A percentile compares a stretch with the other conserved stretches of the same genome.
Conservation (phyloP, 805 yeast genomes). For the Blastobotrys chiropterorum region DNA sequence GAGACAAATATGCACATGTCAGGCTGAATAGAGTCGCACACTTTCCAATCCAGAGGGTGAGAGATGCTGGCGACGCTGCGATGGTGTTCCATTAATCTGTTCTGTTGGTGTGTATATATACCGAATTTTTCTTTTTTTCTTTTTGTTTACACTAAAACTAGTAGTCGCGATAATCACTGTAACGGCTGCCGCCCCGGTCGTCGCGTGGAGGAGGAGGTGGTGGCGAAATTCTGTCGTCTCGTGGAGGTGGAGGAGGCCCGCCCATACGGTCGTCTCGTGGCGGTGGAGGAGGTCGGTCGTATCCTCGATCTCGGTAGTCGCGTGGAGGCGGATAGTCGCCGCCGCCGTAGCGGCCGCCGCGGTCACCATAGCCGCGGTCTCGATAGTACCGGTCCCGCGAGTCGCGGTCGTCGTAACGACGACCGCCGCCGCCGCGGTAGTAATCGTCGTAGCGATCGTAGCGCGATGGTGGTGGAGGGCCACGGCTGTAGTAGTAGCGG, state of each 20-base stretch:
- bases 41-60: background rate
- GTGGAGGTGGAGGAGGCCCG: background rate
- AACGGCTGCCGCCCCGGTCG: background rate
- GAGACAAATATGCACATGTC: too few relatives aligned
- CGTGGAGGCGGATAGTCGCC: conserved; percentile 6
- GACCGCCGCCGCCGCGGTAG: conserved; percentile 17
- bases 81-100: background rate
- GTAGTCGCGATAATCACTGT: background rate
- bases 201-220: conserved; percentile 11
- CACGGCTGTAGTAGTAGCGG: conserved; percentile 2
- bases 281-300: conserved; percentile 6
- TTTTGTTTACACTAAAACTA: background rate
- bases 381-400: conserved; percentile 19
- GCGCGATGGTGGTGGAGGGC: conserved; percentile 5
- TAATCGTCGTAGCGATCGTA: conserved; percentile 20
- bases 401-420: conserved; percentile 22
- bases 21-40: too few relatives aligned
- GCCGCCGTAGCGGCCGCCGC: conserved; percentile 10
- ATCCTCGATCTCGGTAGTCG: conserved; percentile 5
- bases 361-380: conserved; percentile 19
- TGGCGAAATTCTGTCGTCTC: conserved; percentile 9
- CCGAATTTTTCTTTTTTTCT: background rate
- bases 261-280: conserved; percentile 7
- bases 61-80: background rate
- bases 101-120: conserved; percentile 1